A percentile compares a stretch with the other conserved stretches of the same genome.
Evolutionary conservation across 371 early-diverging fungal species (phyloP).

Genomic region (Apophysomyces sp.): DNA sequence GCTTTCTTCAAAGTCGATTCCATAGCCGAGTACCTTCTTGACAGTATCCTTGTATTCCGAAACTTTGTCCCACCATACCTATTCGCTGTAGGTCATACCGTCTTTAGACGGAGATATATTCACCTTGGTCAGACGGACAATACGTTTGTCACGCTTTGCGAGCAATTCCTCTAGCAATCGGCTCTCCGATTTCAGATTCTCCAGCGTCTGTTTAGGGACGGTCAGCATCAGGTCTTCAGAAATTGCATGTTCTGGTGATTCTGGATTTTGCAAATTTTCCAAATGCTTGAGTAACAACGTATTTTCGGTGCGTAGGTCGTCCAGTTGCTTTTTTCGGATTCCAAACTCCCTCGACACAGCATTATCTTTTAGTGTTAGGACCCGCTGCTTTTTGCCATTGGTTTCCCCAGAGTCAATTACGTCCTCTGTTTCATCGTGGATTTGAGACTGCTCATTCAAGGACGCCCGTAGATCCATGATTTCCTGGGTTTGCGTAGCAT

Average conservation of each 20-base stretch:
- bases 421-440: background rate
- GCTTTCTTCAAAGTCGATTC: slow-evolving; percentile 65
- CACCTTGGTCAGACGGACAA: slow-evolving; percentile 66
- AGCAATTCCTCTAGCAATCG: slow-evolving; percentile 38
- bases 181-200: slow-evolving; percentile 58
- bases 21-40: slow-evolving; percentile 71
- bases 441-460: background rate
- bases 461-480: background rate
- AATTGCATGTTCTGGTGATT: background rate
- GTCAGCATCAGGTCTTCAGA: slow-evolving; percentile 2
- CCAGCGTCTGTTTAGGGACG: slow-evolving; percentile 56
- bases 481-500: background rate
- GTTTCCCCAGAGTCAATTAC: too few species aligned
- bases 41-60: slow-evolving; percentile 70
- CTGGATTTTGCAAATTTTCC: background rate
- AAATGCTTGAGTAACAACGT: slow-evolving; percentile 32
- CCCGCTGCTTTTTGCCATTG: slow-evolving; percentile 50
- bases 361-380: slow-evolving; percentile 73
- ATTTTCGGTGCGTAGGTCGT: slow-evolving; percentile 64
- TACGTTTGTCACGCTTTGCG: slow-evolving; percentile 60
- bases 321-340: slow-evolving; percentile 63
- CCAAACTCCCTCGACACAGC: slow-evolving; percentile 66
- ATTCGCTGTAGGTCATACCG: background rate
- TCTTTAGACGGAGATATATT: slow-evolving; percentile 1
- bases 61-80: slow-evolving; percentile 61